Evolutionary conservation across 805 yeast genomes (phyloP), one percentile per base, ranked within the genome.

Genomic region (Hemisphaericaspora nanyangensis): DNA sequence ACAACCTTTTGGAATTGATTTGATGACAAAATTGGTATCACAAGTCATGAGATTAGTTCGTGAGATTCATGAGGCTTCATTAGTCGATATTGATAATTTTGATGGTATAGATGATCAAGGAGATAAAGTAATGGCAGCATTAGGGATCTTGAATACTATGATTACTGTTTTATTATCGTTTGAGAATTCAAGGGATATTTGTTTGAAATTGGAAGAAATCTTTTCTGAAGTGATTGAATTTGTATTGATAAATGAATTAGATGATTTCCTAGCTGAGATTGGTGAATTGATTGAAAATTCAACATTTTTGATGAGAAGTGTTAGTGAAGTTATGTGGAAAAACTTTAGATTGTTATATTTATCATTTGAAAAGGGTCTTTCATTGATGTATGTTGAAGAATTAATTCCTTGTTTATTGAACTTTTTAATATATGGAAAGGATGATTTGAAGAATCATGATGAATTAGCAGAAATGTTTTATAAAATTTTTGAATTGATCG

Each of bases 81-180:
- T 54, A 20, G 58, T 48, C 11, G 63, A 60, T 10, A 49, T 49
- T 26, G 61, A 54, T 27, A 60, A 55, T 26, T 48, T 51, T 29
- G 60, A 52, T 35, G 61, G 55, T 12, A 43, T 33, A 34, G 60
- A 60, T 17, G 66, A 58, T 30, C 54, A 56, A 35, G 73, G 77
- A 11, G 95, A 85, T 43, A 89, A 88, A 59, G 79, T 82, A 31
- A 77, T 80, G 74, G 88, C 95, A 16, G 95, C 90, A 0, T 63
- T 81, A 16, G 95, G 96, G 11, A 74, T 89, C 25, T 60, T 91
- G 46, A 82, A 82, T 49, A 90, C 96, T 2, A 75, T 90, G 64
- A 77, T 84, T 24, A 87, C 96, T 0, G 82, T 91, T 38, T 63
- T 91, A 29, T 62, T 86, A 35, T 81, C 95, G 4, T 79, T 90